A percentile compares a stretch with the other conserved stretches of the same genome.
phyloP scores from a whole-genome alignment of 2,329 filamentous ascomycete genomes.

The Sodiomyces alkalinus region DNA sequence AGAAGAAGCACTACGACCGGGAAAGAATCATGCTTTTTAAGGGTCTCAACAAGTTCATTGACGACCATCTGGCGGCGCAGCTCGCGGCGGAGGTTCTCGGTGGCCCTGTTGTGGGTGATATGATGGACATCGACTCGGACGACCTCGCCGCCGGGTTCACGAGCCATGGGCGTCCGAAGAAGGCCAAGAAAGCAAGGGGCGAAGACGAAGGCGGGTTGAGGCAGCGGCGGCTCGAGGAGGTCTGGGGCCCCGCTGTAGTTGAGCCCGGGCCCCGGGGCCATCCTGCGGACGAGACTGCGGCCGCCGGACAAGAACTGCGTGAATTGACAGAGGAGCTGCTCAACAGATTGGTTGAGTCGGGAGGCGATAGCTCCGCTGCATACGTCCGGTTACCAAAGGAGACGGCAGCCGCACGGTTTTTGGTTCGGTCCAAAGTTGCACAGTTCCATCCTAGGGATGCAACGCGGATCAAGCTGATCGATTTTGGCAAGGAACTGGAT shows the following conservation, averaged over 20 bases:
- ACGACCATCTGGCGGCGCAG: constrained; percentile 55
- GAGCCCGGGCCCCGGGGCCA: constrained; percentile 13
- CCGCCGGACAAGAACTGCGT: constrained; percentile 41
- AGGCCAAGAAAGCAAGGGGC: constrained; percentile 21
- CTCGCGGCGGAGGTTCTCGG: constrained; percentile 73
- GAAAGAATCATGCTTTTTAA: constrained; percentile 47
- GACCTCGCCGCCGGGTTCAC: constrained; percentile 45
- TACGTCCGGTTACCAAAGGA: constrained; percentile 45
- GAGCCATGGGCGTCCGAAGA: constrained; percentile 40
- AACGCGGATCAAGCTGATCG: constrained; percentile 39
- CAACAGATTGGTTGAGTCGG: constrained; percentile 39
- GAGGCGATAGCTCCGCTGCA: constrained; percentile 36
- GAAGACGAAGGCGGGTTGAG: constrained; percentile 29
- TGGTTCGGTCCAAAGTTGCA: constrained; percentile 50
- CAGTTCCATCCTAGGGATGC: constrained; percentile 52
- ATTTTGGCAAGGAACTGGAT: constrained; percentile 50
- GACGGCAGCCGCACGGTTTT: constrained; percentile 46
- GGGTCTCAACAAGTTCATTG: constrained; percentile 55
- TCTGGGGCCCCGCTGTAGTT: constrained; percentile 31
- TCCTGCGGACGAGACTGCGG: constrained; percentile 34
- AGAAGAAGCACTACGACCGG: constrained; percentile 43
- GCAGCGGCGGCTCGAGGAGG: constrained; percentile 48
- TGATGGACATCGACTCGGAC: constrained; percentile 47
- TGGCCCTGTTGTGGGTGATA: constrained; percentile 65
- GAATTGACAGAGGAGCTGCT: constrained; percentile 44